Percentiles rank a stretch among this genome's conserved stretches.
phyloP scores from a whole-genome alignment of 139 green algal genomes.

The Coelastrella sp. region DNA sequence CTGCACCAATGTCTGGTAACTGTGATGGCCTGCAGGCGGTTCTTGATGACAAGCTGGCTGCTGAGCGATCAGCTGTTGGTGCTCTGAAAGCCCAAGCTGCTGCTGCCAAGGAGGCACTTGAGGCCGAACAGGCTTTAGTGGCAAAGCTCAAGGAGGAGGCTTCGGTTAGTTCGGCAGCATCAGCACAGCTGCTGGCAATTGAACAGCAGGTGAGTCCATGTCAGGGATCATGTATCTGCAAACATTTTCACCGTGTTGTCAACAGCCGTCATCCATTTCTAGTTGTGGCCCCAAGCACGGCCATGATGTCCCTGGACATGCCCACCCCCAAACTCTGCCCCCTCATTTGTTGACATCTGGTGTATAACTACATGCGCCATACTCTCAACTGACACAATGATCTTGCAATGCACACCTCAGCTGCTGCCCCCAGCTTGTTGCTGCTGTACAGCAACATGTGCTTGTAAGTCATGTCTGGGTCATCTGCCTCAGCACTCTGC shows the following conservation, averaged over 20 bases:
- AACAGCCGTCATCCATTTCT: background rate
- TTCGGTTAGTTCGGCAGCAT: background rate
- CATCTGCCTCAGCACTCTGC: too few species aligned
- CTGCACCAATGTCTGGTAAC: too few species aligned
- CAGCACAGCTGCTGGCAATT: conserved; percentile 1
- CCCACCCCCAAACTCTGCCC: too few species aligned
- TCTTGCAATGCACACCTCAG: too few species aligned
- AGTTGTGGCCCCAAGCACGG: background rate
- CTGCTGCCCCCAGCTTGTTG: too few species aligned
- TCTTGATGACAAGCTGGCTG: conserved; percentile 45
- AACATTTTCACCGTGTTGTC: background rate
- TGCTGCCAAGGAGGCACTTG: conserved; percentile 11
- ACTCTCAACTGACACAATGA: too few species aligned
- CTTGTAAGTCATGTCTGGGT: too few species aligned
- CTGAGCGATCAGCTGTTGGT: conserved; percentile 22
- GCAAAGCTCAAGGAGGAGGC: conserved; percentile 47
- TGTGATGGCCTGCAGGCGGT: background rate
- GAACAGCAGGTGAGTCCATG: conserved; percentile 25
- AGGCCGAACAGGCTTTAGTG: conserved; percentile 43
- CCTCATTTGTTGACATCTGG: too few species aligned
- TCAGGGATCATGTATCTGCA: background rate
- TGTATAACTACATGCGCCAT: too few species aligned
- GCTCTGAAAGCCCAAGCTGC: conserved; percentile 20
- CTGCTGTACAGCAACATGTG: too few species aligned
- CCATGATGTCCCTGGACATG: background rate